These are phyloP conservation scores for Mrakia frigida DNA, from an alignment of 768 basidiomycete genomes.

Conservation along the genomic window DNA sequence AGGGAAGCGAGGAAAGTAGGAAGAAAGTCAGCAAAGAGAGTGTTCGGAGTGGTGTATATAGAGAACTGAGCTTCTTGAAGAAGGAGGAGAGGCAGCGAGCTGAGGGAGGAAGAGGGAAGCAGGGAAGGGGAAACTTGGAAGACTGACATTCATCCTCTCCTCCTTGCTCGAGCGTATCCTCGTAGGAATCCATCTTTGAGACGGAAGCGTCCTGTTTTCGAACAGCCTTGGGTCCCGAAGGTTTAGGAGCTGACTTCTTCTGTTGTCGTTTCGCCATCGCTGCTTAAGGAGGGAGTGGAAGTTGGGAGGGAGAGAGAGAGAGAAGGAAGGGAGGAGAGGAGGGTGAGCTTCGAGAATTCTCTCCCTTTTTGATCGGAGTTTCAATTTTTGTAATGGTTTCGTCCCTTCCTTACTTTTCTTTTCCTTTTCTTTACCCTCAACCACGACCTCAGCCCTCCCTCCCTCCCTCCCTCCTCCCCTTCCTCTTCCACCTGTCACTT, in stretches of 20 bases:
- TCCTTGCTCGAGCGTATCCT: constrained; percentile 27
- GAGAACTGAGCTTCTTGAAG: no score
- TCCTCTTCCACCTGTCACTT: not conserved
- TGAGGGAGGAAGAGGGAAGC: not conserved
- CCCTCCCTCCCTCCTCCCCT: not conserved
- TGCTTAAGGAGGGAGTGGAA: not conserved
- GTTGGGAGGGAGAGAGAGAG: not conserved
- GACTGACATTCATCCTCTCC: constrained; percentile 29
- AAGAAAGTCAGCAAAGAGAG: not conserved
- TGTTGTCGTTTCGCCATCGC: not conserved
- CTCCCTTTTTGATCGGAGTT: not conserved
- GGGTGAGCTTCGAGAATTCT: not conserved
- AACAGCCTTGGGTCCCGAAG: constrained; percentile 6
- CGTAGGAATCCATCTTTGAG: constrained; percentile 20
- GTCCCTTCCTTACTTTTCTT: not conserved
- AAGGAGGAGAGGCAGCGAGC: not conserved
- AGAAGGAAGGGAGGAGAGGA: no score
- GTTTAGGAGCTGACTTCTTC: constrained; percentile 13
- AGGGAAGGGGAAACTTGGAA: not conserved
- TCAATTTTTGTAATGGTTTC: not conserved
- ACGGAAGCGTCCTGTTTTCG: constrained; percentile 8
- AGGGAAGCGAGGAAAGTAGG: not conserved
- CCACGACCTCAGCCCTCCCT: no score
- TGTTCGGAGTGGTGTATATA: no score
- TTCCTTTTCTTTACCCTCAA: no score